Evolutionary conservation across 129 eudicot genomes (phyloP), one percentile per base, ranked within the genome.

Genomic region (Apium graveolens): DNA sequence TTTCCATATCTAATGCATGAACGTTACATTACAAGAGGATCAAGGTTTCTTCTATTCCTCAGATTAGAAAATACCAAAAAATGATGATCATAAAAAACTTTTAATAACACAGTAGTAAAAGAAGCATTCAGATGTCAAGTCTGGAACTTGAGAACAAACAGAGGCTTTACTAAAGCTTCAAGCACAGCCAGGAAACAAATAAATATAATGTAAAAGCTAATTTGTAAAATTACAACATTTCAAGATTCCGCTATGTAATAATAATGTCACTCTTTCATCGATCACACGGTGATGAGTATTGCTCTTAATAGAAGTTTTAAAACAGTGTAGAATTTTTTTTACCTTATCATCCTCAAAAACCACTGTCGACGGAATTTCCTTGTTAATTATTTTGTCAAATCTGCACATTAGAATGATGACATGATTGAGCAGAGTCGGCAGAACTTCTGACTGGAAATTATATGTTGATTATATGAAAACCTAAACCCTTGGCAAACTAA

Each of bases 291-390:
- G n/a, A 24, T 7, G 13, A 57, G 11, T 57, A 20, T 57, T 57
- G 66, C 4, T 21, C 37, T 29, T 26, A n/a, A 38, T 3, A 26
- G 26, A 73, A 6, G 39, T 2, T 11, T 44, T 14, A 41, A 65
- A 41, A 24, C 3, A 41, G 31, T 35, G 55, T 17, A 86, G 11
- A 27, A 39, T 0, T 24, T 80, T 20, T 14, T 14, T 6, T 69
- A 91, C 97, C 96, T 93, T 84, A 57, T 93, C 98, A 84, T 92
- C 97, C 86, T 92, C 97, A 62, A 80, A 92, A 57, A 92, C 97
- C 39, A 92, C 82, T 49, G 74, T 88, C 29, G 90, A 81, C 27
- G 96, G 97, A 49, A 92, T 92, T 88, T 92, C 90, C 91, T 90
- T 92, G 90, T 84, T 85, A 76, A 92, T 90, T 45, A 92, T 92